These are phyloP conservation scores for Diospyros lotus DNA, from an alignment of 148 eudicot genomes.

Conservation along the genomic window DNA sequence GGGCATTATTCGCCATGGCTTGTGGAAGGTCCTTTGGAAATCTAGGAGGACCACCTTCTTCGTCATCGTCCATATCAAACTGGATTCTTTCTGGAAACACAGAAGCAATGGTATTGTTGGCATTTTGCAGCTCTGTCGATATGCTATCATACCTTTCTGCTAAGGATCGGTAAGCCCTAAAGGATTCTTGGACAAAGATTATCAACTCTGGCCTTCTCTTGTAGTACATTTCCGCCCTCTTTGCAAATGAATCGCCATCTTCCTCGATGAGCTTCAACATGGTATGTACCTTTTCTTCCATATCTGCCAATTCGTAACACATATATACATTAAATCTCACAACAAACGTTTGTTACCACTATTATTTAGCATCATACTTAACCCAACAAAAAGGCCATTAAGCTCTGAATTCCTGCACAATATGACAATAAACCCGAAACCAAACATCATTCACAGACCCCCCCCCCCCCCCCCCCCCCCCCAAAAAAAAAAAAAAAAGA, in stretches of 20 bases:
- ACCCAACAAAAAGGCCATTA: no score
- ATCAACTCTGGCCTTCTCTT: conserved; percentile 78
- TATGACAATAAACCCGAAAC: no score
- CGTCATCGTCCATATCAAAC: conserved; percentile 66
- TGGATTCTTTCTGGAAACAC: conserved; percentile 79
- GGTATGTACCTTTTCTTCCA: conserved; percentile 73
- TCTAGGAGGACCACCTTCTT: conserved; percentile 36
- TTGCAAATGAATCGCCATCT: conserved; percentile 92
- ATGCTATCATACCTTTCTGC: conserved; percentile 84
- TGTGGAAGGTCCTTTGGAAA: conserved; percentile 22
- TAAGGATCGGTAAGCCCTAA: conserved; percentile 56
- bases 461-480: no score
- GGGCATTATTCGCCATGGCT: conserved; percentile 28
- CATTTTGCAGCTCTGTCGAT: conserved; percentile 84
- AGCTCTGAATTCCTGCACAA: no score
- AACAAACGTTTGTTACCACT: no score
- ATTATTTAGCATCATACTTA: no score
- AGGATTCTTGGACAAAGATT: conserved; percentile 72
- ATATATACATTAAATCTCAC: no score
- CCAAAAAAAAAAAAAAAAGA: no score
- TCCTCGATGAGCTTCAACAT: conserved; percentile 68
- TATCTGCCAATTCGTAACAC: conserved; percentile 46
- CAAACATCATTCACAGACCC: no score
- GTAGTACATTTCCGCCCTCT: conserved; percentile 96
- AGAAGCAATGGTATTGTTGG: conserved; percentile 82